phyloP scores from a whole-genome alignment of 2,329 filamentous ascomycete species.

The Pseudopyricularia cyperi region DNA sequence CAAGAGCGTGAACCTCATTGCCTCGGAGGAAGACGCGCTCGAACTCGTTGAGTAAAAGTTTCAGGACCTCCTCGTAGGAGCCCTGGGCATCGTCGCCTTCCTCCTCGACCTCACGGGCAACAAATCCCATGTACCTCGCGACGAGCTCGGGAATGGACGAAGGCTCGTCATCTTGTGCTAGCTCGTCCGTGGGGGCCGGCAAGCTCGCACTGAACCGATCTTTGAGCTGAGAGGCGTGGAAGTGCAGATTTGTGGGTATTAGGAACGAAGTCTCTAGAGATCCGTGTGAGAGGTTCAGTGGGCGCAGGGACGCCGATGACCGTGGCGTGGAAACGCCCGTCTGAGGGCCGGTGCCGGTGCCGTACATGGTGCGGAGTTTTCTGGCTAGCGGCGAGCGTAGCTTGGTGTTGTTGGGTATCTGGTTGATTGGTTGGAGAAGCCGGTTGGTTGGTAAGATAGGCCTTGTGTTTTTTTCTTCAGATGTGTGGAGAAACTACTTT shows the following conservation, averaged over 20 bases:
- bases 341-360: slow-evolving; percentile 68
- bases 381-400: slow-evolving; percentile 13
- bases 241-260: slow-evolving; percentile 89
- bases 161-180: slow-evolving; percentile 97
- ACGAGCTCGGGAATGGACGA: slow-evolving; percentile 89
- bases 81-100: slow-evolving; percentile 82
- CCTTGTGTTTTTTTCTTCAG: background rate
- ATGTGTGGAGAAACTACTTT: background rate
- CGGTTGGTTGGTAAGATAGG: background rate
- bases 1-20: slow-evolving; percentile 91
- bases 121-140: slow-evolving; percentile 81
- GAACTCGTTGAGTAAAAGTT: slow-evolving; percentile 88
- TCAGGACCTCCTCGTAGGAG: slow-evolving; percentile 84
- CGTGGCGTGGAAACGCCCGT: slow-evolving; percentile 95
- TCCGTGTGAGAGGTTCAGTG: slow-evolving; percentile 82
- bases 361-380: slow-evolving; percentile 61
- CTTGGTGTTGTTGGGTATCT: background rate
- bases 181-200: slow-evolving; percentile 86
- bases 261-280: slow-evolving; percentile 94
- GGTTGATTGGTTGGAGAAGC: background rate
- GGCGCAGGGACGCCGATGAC: slow-evolving; percentile 83
- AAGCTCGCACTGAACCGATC: slow-evolving; percentile 77
- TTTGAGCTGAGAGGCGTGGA: slow-evolving; percentile 88
- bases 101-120: slow-evolving; percentile 80
- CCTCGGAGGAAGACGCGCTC: slow-evolving; percentile 88